Percentiles rank a stretch among this genome's conserved stretches.
Conservation (phyloP, 495 filamentous ascomycete species). For the Mytilinidion resinicola region DNA sequence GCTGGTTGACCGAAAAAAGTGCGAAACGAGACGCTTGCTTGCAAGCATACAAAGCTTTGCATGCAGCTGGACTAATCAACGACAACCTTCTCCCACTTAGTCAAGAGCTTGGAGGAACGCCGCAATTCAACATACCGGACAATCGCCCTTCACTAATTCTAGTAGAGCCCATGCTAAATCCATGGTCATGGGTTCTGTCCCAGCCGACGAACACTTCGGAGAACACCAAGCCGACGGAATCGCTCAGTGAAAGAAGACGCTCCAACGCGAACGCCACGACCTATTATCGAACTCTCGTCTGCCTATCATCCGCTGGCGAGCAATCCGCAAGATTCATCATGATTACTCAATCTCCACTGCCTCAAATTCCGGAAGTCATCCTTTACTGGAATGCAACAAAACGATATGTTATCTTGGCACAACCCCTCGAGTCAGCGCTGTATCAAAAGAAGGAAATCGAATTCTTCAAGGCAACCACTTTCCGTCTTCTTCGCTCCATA, state of each 20-base stretch:
- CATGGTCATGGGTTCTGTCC: slow-evolving; percentile 57
- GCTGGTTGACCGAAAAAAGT: slow-evolving; percentile 66
- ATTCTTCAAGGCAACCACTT: slow-evolving; percentile 25
- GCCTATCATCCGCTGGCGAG: slow-evolving; percentile 29
- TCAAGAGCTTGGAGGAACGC: slow-evolving; percentile 34
- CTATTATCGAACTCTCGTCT: slow-evolving; percentile 33
- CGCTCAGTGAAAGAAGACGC: too few relatives aligned
- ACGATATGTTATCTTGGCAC: slow-evolving; percentile 14
- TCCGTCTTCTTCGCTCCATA: slow-evolving; percentile 33
- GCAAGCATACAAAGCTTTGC: slow-evolving; percentile 66
- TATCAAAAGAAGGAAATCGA: slow-evolving; percentile 6
- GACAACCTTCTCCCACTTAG: slow-evolving; percentile 67
- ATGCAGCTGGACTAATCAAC: slow-evolving; percentile 65
- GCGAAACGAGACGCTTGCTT: slow-evolving; percentile 82
- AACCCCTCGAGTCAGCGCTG: background rate
- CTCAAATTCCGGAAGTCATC: slow-evolving; percentile 30
- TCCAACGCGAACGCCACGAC: slow-evolving; percentile 18
- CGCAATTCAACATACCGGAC: slow-evolving; percentile 13
- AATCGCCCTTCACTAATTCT: slow-evolving; percentile 38
- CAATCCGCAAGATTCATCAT: slow-evolving; percentile 31
- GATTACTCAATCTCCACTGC: slow-evolving; percentile 35
- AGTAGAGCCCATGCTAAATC: slow-evolving; percentile 54
- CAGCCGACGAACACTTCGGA: slow-evolving; percentile 41
- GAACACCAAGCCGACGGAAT: too few relatives aligned
- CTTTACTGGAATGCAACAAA: slow-evolving; percentile 44